Percentiles rank a stretch among this genome's conserved stretches.
Evolutionary conservation across 192 early-diverging fungal genomes (phyloP).

Genomic region (Podila clonocystis): DNA sequence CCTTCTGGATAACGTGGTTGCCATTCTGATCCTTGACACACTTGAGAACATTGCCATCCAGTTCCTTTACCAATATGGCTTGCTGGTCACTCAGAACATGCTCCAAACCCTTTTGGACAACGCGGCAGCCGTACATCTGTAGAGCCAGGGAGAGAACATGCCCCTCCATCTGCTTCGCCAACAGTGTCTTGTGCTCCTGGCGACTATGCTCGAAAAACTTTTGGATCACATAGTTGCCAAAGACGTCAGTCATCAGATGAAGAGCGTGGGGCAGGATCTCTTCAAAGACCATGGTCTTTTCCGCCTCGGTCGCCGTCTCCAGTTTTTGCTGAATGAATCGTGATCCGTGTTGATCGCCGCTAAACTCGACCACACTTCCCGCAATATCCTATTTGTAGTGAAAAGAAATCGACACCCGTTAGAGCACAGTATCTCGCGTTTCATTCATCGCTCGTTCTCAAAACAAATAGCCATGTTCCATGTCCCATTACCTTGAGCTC

Average conservation of each 20-base stretch:
- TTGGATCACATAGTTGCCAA: slow-evolving; percentile 99
- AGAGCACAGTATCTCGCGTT: background rate
- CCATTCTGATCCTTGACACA: slow-evolving; percentile 99
- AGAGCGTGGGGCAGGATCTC: slow-evolving; percentile 89
- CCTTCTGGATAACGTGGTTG: slow-evolving; percentile 99
- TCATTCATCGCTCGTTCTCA: too few relatives aligned
- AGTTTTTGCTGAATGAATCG: slow-evolving; percentile 98
- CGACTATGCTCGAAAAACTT: slow-evolving; percentile 99
- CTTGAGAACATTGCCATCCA: slow-evolving; percentile 94
- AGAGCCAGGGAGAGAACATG: slow-evolving; percentile 91
- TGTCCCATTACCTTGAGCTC: slow-evolving; percentile 86
- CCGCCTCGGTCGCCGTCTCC: slow-evolving; percentile 88
- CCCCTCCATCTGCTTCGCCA: slow-evolving; percentile 94
- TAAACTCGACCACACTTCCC: slow-evolving; percentile 94
- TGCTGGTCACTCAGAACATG: slow-evolving; percentile 93
- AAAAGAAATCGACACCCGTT: background rate
- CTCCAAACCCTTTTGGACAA: slow-evolving; percentile 96
- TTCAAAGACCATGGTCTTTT: slow-evolving; percentile 95
- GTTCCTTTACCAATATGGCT: slow-evolving; percentile 83
- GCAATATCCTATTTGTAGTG: slow-evolving; percentile 79
- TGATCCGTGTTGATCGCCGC: slow-evolving; percentile 97
- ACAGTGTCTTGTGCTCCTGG: slow-evolving; percentile 87
- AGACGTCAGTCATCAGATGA: slow-evolving; percentile 97
- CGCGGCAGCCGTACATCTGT: slow-evolving; percentile 99
- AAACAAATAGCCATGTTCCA: background rate